Conservation (phyloP, 2,329 filamentous ascomycete species). For the Tolypocladium capitatum region DNA sequence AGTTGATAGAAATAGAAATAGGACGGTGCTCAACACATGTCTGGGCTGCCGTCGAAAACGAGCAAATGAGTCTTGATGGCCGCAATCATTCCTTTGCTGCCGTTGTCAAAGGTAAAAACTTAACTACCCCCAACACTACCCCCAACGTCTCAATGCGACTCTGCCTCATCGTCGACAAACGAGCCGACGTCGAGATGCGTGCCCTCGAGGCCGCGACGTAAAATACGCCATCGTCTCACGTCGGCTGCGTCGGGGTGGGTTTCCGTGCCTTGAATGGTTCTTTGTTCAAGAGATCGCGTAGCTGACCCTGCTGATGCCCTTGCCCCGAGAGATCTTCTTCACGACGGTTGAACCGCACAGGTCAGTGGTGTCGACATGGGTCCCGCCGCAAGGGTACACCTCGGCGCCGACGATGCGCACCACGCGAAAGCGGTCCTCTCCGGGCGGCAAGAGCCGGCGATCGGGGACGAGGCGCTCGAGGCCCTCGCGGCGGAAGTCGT, state of each 20-base stretch:
- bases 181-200: too few species aligned
- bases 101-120: too few species aligned
- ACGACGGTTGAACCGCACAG: slow-evolving; percentile 48
- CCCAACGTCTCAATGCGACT: too few species aligned
- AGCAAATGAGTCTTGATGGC: too few species aligned
- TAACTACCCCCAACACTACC: too few species aligned
- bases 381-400: slow-evolving; percentile 63
- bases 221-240: neutral
- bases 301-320: slow-evolving; percentile 49
- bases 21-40: too few species aligned
- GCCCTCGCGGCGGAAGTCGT: slow-evolving; percentile 41
- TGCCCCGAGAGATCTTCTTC: slow-evolving; percentile 52
- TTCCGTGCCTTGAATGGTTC: neutral
- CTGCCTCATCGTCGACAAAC: too few species aligned
- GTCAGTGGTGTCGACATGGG: slow-evolving; percentile 51
- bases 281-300: slow-evolving; percentile 16
- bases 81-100: too few species aligned
- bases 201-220: too few species aligned
- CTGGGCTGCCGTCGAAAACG: too few species aligned
- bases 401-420: slow-evolving; percentile 57
- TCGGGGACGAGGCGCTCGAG: slow-evolving; percentile 44
- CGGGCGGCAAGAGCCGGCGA: slow-evolving; percentile 26
- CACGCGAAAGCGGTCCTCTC: slow-evolving; percentile 46
- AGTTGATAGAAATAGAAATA: too few species aligned
- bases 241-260: neutral